phyloP scores from a whole-genome alignment of 208 protist genomes.

The Phytomonas francai region DNA sequence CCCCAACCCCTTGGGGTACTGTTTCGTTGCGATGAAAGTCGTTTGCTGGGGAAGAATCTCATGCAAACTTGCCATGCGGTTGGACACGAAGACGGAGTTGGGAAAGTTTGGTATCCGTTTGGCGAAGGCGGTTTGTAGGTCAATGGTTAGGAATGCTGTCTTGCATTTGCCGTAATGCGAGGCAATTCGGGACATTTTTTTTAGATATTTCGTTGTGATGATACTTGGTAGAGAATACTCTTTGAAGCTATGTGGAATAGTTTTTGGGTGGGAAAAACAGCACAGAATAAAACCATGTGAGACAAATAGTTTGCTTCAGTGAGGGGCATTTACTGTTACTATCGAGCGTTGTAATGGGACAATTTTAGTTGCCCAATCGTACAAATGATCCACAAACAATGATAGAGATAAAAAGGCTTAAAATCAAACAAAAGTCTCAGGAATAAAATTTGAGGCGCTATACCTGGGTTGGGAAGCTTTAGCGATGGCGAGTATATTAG shows the following conservation, averaged over 20 bases:
- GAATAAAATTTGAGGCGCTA: background rate
- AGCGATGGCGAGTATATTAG: background rate
- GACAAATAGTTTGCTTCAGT: background rate
- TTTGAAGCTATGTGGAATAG: background rate
- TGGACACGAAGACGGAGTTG: constrained; percentile 74
- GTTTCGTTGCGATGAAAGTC: constrained; percentile 75
- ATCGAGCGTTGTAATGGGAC: background rate
- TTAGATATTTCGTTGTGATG: background rate
- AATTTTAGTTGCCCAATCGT: background rate
- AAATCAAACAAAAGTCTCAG: background rate
- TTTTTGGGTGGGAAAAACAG: background rate
- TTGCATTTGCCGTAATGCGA: constrained; percentile 50
- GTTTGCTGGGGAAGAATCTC: constrained; percentile 41
- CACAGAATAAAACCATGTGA: background rate
- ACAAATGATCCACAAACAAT: background rate
- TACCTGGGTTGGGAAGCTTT: background rate
- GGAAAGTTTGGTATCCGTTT: constrained; percentile 50
- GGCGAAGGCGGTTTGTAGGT: constrained; percentile 62
- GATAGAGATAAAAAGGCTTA: constrained; percentile 9
- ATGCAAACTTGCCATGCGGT: constrained; percentile 51
- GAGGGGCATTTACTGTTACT: background rate
- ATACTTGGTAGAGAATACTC: background rate
- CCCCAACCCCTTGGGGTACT: constrained; percentile 73
- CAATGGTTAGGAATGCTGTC: constrained; percentile 67
- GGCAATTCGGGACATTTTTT: constrained; percentile 51